Evolutionary conservation across 2,329 filamentous ascomycete species (phyloP), one percentile per base, ranked within the genome.

Genomic region (Colletotrichum tropicale): DNA sequence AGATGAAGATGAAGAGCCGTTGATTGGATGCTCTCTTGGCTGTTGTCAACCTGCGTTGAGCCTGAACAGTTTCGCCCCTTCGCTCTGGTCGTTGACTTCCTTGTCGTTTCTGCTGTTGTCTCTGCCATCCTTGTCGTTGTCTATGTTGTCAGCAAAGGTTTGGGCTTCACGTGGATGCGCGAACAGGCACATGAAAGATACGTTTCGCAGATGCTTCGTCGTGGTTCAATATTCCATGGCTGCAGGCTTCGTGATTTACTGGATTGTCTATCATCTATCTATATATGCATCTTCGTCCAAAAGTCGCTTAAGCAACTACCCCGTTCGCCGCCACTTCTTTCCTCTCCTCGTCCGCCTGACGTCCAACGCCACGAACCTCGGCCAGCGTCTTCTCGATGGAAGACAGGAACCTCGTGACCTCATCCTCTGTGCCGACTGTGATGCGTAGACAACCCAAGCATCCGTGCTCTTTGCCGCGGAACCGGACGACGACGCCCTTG

Each of bases 381-480:
- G 80, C 84, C 71, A 92, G 79, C 3, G 86, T 86, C 71, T 83
- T 85, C 78, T 86, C 87, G 26, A 98, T 85, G 79, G 96, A 93
- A 24, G 87, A 86, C 79, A 99, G 83, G 81, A 98, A 95, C 75
- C 93, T 90, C 30, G 93, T 93, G 10, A 98, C 95, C 85, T 99
- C 97, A 2, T 91, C 86, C 83, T 98, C 94, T 1, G 96, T 98
- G 18, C 97, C 97, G 15, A 99, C 92, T 0, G 97, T 99, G 79
- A 98, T 95, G 71, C 97, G 91, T 83, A 99, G 85, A 81, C 96
- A 98, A 1, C 96, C 97, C 56, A 93, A 84, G 83, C 97, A 99
- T 6, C 96, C 96, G 78, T 94, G 89, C 87, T 99, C 97, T 86
- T 96, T 98, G 64, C 97, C 97, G 80, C 97, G 90, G 85, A 98